Evolutionary conservation across 2,329 filamentous ascomycete species (phyloP).

Genomic region (Talaromyces sp.): DNA sequence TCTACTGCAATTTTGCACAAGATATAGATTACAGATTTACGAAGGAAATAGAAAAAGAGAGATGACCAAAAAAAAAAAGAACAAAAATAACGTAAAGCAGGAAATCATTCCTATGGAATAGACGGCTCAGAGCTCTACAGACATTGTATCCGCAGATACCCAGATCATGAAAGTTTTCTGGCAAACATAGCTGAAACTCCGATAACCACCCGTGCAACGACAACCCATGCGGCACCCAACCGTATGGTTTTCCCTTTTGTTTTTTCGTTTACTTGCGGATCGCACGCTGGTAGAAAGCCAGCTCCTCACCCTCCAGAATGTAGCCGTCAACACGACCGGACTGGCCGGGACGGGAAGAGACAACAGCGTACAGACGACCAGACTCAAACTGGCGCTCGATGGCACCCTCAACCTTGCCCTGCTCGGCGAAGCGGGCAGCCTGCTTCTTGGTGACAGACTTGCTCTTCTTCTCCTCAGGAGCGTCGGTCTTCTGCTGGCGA

Average conservation of each 20-base stretch:
- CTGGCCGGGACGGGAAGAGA: constrained; percentile 93
- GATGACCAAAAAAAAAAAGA: constrained; percentile 8
- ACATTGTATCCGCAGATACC: constrained; percentile 38
- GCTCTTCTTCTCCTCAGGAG: constrained; percentile 78
- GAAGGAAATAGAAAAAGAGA: background rate
- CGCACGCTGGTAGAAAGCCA: constrained; percentile 99
- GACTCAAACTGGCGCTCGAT: constrained; percentile 99
- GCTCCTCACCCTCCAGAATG: constrained; percentile 98
- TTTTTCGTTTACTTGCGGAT: constrained; percentile 84
- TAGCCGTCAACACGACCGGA: constrained; percentile 96
- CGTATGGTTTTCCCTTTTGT: constrained; percentile 29
- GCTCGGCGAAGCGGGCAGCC: constrained; percentile 75
- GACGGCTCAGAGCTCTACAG: constrained; percentile 44
- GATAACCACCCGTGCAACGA: constrained; percentile 37
- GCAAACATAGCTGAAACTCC: constrained; percentile 43
- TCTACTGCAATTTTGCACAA: too few relatives aligned
- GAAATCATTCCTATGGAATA: constrained; percentile 41
- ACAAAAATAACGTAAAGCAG: constrained; percentile 28
- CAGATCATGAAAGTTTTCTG: constrained; percentile 39
- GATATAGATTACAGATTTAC: background rate
- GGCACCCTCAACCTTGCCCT: constrained; percentile 89
- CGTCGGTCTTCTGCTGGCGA: constrained; percentile 77
- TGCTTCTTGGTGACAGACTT: constrained; percentile 97
- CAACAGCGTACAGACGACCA: constrained; percentile 91
- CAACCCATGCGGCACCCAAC: constrained; percentile 22